Conservation (phyloP, 495 filamentous ascomycete genomes). For the Thozetella sp. region DNA sequence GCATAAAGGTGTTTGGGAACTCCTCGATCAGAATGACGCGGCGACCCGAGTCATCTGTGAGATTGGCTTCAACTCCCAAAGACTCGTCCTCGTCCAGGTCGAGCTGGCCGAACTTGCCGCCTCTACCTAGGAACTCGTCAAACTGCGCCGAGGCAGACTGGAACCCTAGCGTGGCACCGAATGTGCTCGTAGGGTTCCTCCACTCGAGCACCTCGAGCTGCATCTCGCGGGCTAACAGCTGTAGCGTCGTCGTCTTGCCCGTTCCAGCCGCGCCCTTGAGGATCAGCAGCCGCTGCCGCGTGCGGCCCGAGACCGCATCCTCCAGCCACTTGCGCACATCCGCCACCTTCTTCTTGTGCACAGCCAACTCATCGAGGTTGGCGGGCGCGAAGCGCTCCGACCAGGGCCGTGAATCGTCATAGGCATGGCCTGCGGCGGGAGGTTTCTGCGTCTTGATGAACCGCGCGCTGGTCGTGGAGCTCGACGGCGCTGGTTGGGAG, state of each 20-base stretch:
- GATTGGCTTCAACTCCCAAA: constrained; percentile 5
- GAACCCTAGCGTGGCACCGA: constrained; percentile 57
- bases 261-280: constrained; percentile 90
- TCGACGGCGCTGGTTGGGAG: constrained; percentile 16
- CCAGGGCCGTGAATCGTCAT: constrained; percentile 70
- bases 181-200: constrained; percentile 74
- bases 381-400: constrained; percentile 77
- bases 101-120: constrained; percentile 77
- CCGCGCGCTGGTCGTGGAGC: constrained; percentile 23
- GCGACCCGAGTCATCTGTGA: constrained; percentile 18
- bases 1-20: constrained; percentile 81
- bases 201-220: constrained; percentile 82
- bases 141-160: constrained; percentile 75
- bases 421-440: constrained; percentile 9
- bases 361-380: constrained; percentile 79
- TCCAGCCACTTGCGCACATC: constrained; percentile 85
- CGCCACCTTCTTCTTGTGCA: constrained; percentile 89
- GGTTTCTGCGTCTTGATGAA: constrained; percentile 36
- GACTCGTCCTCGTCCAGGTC: constrained; percentile 52
- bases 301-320: constrained; percentile 65
- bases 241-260: constrained; percentile 89
- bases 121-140: constrained; percentile 83
- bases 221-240: constrained; percentile 71
- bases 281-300: constrained; percentile 71
- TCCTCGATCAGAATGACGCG: constrained; percentile 87